Conservation (phyloP, 2,329 filamentous ascomycete genomes). For the Colletotrichum nymphaeae region DNA sequence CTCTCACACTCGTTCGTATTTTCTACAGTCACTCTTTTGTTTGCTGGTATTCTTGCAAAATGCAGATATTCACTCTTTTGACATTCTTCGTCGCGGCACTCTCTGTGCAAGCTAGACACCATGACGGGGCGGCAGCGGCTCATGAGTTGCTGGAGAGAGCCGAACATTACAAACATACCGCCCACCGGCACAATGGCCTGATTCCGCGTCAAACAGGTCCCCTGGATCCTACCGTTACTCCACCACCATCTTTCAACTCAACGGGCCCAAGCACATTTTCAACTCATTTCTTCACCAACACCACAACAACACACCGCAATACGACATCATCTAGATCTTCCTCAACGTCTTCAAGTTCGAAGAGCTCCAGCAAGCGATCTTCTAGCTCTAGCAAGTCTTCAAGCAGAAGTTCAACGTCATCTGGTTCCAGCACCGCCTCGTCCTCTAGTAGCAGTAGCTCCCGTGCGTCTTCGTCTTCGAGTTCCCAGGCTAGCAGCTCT, state of each 20-base stretch:
- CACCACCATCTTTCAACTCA: not conserved
- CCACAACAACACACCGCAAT: not conserved
- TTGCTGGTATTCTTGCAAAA: not conserved
- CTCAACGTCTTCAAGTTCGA: not conserved
- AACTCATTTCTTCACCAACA: not conserved
- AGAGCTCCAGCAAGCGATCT: not conserved
- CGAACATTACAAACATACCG: not conserved
- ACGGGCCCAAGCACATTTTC: conserved; percentile 10
- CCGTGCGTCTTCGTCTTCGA: not conserved
- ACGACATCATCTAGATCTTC: not conserved
- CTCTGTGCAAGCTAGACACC: not conserved
- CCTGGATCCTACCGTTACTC: not conserved
- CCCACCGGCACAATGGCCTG: not conserved
- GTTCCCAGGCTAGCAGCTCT: not conserved
- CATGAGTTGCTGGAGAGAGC: not conserved
- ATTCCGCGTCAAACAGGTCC: not conserved
- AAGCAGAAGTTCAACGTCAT: not conserved
- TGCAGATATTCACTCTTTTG: not conserved
- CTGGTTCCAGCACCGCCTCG: not conserved
- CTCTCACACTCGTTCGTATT: not conserved
- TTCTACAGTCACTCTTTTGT: not conserved
- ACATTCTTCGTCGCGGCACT: not conserved
- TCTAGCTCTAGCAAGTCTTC: not conserved
- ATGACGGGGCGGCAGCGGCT: not conserved
- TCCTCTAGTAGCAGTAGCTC: not conserved